Evolutionary conservation across 1,139 yeast species (phyloP).

Genomic region (Hansenula anomala): DNA sequence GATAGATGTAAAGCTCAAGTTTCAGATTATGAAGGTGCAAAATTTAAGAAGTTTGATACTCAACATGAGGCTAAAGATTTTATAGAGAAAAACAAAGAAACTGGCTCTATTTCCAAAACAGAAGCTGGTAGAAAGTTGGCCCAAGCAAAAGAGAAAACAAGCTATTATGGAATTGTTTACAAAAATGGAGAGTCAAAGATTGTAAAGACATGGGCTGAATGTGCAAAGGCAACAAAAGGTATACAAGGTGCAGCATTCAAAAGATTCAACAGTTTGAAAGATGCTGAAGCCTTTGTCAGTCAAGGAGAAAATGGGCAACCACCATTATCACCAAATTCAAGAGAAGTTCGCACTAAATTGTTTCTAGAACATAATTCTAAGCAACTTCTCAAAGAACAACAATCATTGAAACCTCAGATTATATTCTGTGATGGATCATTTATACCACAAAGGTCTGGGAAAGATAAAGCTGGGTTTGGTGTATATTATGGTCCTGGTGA

Average conservation of each 20-base stretch:
- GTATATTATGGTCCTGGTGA: slow-evolving; percentile 61
- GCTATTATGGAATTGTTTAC: slow-evolving; percentile 36
- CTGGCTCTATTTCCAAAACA: background rate
- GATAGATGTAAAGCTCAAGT: no score
- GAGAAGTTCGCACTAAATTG: background rate
- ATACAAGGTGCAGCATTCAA: slow-evolving; percentile 41
- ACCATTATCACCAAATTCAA: background rate
- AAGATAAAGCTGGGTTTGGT: slow-evolving; percentile 58
- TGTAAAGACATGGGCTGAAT: slow-evolving; percentile 40
- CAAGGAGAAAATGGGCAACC: slow-evolving; percentile 4
- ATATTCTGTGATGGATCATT: slow-evolving; percentile 75
- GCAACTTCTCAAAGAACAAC: slow-evolving; percentile 6
- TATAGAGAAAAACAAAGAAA: background rate
- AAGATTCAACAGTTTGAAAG: slow-evolving; percentile 34
- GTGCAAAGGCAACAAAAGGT: slow-evolving; percentile 40
- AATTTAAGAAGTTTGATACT: background rate
- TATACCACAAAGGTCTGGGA: slow-evolving; percentile 34
- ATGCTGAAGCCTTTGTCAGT: slow-evolving; percentile 33
- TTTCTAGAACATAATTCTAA: background rate
- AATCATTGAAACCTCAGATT: background rate
- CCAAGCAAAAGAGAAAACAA: background rate
- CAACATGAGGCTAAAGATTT: background rate
- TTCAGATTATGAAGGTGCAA: no score
- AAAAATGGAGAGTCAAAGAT: slow-evolving; percentile 30
- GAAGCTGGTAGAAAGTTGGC: slow-evolving; percentile 1